Conservation (phyloP, 192 early-diverging fungal species). For the Backusella macrospora region DNA sequence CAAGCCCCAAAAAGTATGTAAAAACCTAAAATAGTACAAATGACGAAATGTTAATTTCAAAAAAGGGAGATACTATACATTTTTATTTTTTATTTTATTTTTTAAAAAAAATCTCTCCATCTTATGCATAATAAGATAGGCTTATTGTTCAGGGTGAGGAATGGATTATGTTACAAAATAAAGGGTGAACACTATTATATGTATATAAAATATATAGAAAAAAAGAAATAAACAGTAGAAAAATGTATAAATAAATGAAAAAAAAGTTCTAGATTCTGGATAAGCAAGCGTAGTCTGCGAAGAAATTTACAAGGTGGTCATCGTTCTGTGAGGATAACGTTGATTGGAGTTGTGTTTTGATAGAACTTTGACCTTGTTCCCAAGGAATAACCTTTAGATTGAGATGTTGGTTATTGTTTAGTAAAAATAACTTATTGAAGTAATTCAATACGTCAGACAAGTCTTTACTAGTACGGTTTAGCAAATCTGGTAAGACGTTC, state of each 20-base stretch:
- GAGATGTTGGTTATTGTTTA: constrained; percentile 4
- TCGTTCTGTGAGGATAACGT: neutral
- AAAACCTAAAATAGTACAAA: constrained; percentile 14
- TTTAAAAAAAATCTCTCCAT: constrained; percentile 4
- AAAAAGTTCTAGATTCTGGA: constrained; percentile 16
- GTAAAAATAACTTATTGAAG: constrained; percentile 18
- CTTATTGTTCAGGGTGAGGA: constrained; percentile 13
- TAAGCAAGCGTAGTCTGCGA: constrained; percentile 1
- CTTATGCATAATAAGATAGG: neutral
- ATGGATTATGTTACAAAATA: constrained; percentile 13
- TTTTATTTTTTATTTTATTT: constrained; percentile 11
- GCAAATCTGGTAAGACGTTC: constrained; percentile 15
- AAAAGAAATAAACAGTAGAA: neutral
- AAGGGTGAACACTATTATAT: constrained; percentile 8
- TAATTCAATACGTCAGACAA: constrained; percentile 22
- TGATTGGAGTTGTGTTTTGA: neutral
- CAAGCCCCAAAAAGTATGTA: constrained; percentile 2
- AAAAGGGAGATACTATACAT: constrained; percentile 8
- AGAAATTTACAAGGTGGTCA: constrained; percentile 14
- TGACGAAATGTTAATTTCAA: constrained; percentile 8
- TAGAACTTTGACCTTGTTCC: neutral
- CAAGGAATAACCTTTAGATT: constrained; percentile 6
- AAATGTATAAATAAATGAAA: constrained; percentile 2
- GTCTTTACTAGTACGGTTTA: constrained; percentile 18
- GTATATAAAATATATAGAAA: neutral